Evolutionary conservation across 2,329 filamentous ascomycete species (phyloP).

Genomic region (Fusarium sp.): DNA sequence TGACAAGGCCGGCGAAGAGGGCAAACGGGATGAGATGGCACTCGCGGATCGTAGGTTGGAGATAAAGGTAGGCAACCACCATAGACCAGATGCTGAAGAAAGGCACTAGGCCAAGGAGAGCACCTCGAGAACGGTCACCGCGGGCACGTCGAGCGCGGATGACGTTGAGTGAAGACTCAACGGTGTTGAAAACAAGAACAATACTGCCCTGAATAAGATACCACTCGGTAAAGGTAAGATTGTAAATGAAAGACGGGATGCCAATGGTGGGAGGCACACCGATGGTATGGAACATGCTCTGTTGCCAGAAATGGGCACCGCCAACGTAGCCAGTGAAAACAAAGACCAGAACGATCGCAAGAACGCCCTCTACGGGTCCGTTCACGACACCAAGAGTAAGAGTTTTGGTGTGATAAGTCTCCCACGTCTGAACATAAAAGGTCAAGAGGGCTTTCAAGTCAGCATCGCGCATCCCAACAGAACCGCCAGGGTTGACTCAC

Average conservation of each 20-base stretch:
- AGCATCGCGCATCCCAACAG: constrained; percentile 3
- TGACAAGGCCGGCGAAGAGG: constrained; percentile 88
- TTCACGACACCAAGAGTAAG: constrained; percentile 92
- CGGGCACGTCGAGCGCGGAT: constrained; percentile 81
- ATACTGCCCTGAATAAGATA: constrained; percentile 88
- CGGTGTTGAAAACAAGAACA: constrained; percentile 86
- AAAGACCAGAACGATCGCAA: constrained; percentile 86
- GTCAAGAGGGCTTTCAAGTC: constrained; percentile 77
- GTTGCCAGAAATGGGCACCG: constrained; percentile 93
- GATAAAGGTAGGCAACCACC: constrained; percentile 80
- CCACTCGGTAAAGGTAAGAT: constrained; percentile 89
- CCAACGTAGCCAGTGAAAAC: constrained; percentile 85
- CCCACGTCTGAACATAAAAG: constrained; percentile 99
- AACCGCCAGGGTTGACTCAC: constrained; percentile 59
- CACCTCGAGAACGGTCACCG: constrained; percentile 76
- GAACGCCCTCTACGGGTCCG: constrained; percentile 92
- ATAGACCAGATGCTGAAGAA: constrained; percentile 83
- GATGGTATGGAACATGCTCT: constrained; percentile 78
- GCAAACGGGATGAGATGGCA: constrained; percentile 89
- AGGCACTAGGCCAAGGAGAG: constrained; percentile 85
- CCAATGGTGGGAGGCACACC: constrained; percentile 73
- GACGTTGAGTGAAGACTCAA: constrained; percentile 84
- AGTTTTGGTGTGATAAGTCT: constrained; percentile 98
- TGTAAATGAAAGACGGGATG: constrained; percentile 78
- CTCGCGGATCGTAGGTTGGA: constrained; percentile 86